Conservation (phyloP, 306 rosid species). For the Myrica gale region DNA sequence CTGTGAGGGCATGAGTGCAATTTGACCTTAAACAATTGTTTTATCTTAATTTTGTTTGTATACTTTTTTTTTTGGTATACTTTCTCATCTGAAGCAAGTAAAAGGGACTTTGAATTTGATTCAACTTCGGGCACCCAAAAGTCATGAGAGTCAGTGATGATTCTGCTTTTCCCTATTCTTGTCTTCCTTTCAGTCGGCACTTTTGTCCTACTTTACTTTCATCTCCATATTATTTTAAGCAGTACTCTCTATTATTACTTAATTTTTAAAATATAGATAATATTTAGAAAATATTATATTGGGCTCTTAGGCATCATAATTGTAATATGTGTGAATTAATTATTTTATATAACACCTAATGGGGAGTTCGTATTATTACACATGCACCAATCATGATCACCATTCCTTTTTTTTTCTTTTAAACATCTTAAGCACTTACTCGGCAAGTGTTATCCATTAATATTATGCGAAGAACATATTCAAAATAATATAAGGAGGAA, state of each 20-base stretch:
- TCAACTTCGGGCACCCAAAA: background rate
- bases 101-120: background rate
- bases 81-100: background rate
- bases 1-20: too few relatives aligned
- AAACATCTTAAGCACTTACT: too few relatives aligned
- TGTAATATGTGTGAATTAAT: too few relatives aligned
- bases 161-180: background rate
- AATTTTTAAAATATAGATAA: too few relatives aligned
- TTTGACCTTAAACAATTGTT: too few relatives aligned
- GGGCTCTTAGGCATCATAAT: too few relatives aligned
- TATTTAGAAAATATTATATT: too few relatives aligned
- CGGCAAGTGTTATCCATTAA: too few relatives aligned
- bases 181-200: background rate
- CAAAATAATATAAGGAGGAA: too few relatives aligned
- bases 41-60: background rate
- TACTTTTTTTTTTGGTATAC: background rate
- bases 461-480: too few relatives aligned
- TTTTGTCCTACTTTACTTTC: background rate
- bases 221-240: background rate
- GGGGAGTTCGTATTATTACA: conserved; percentile 27
- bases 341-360: background rate
- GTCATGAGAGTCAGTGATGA: background rate
- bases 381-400: conserved; percentile 9
- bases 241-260: background rate
- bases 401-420: too few relatives aligned